phyloP scores from a whole-genome alignment of 192 early-diverging fungal genomes.

The Coemansia sp. region DNA sequence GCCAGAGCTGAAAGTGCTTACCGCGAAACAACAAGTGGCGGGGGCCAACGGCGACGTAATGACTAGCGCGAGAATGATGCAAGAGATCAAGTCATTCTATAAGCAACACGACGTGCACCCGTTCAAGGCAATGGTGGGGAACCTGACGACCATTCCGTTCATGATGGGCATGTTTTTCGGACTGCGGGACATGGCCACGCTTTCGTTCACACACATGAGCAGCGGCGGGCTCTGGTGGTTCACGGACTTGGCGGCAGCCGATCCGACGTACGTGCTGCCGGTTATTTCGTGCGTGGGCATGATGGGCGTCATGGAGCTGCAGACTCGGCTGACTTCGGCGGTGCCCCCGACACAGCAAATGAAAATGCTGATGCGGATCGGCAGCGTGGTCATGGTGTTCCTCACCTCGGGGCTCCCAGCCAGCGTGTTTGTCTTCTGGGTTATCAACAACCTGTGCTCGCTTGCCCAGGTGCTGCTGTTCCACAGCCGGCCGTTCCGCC shows the following conservation, averaged over 20 bases:
- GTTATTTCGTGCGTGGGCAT: constrained; percentile 64
- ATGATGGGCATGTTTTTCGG: constrained; percentile 84
- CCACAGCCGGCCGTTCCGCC: constrained; percentile 56
- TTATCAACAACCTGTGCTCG: constrained; percentile 70
- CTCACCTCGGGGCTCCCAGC: constrained; percentile 54
- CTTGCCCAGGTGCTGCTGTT: constrained; percentile 66
- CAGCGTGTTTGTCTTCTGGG: constrained; percentile 80
- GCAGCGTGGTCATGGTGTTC: constrained; percentile 43
- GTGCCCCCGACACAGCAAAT: constrained; percentile 15
- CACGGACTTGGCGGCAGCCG: constrained; percentile 71
- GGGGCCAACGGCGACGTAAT: constrained; percentile 56
- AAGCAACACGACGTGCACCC: constrained; percentile 63
- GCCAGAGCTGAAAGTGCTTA: constrained; percentile 64
- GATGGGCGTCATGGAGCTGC: constrained; percentile 67
- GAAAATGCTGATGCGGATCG: constrained; percentile 49
- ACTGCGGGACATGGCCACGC: constrained; percentile 69
- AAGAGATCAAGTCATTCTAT: constrained; percentile 61
- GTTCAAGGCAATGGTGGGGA: constrained; percentile 57
- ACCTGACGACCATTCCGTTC: constrained; percentile 70
- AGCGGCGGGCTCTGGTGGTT: constrained; percentile 82
- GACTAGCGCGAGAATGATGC: constrained; percentile 46
- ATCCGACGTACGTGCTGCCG: constrained; percentile 82
- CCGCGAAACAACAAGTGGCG: constrained; percentile 60
- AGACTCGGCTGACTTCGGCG: constrained; percentile 24
- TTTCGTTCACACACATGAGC: constrained; percentile 76